Evolutionary conservation across 2,329 filamentous ascomycete genomes (phyloP), one percentile per base, ranked within the genome.

Genomic region (Paraphoma sp.): DNA sequence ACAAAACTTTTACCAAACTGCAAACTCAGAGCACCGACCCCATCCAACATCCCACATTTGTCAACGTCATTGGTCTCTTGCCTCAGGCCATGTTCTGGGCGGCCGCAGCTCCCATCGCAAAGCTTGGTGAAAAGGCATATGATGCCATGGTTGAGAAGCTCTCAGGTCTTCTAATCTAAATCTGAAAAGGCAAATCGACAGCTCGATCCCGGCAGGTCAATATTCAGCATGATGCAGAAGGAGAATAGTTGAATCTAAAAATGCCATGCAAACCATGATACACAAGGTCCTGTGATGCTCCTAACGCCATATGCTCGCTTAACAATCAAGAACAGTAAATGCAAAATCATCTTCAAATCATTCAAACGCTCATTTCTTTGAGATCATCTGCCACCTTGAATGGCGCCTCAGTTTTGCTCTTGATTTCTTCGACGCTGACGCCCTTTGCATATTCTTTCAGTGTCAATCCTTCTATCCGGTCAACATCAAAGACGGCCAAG

Each of bases 341-440:
- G 33, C 33, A 29, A 29, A 44, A 12, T 49, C 18, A 16, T 30
- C 2, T 10, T 30, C 14, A 5, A 48, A 10, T 5, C 14, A 30
- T 12, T 51, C 57, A 75, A 10, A 76, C 60, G 11, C 60, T 52
- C 91, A 95, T 95, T 44, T 90, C 86, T 83, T 92, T 92, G 66
- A 96, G 75, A 64, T 92, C 86, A 45, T 93, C 87, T 0, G 91
- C 86, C 23, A 96, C 90, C 65, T 82, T 86, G 81, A 96, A 96
- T 0, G 90, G 88, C 17, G 93, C 92, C 70, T 92, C 92, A 0
- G 93, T 96, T 86, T 96, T 96, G 71, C 84, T 84, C 84, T 88
- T 90, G 69, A 96, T 86, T 81, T 96, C 93, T 8, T 96, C 92
- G 6, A 96, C 90, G 0, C 90, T 94, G 6, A 96, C 91, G 30